Evolutionary conservation across 208 protist genomes (phyloP), one percentile per base, ranked within the genome.

Genomic region (Trypanosoma mega): DNA sequence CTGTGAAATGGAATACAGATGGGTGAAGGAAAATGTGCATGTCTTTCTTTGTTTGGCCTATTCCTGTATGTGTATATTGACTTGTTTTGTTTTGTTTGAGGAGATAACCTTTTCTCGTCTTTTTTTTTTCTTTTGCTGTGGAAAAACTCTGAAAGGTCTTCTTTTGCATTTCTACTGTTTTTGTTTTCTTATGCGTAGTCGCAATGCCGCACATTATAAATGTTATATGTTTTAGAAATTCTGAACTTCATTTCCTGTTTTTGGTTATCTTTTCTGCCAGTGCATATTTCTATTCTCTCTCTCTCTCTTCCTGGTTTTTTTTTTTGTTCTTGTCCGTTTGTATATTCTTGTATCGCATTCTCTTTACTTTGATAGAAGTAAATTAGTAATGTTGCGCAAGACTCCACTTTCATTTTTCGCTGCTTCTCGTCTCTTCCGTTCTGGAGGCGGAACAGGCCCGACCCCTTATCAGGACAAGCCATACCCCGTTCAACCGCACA

Each of bases 401-500:
- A 82, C 87, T 49, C 67, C 78, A 48, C 52, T 90, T 60, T 76
- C 68, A 33, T 63, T 82, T 57, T 63, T 94, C 52, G 79, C 74
- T 53, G 78, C 82, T 39, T 85, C 74, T 46, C 83, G 83, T 49
- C 59, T 78, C 18, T 58, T 86, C 20, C 76, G 88, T 41, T 82
- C 68, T 52, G 82, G 79, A 34, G 66, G 61, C 20, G 70, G 64
- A 39, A 54, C 77, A 45, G 83, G 83, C 47, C 83, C 83, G 37
- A 86, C 73, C 12, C 77, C 81, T 11, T 94, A 90, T 70, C 87
- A 94, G 68, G 87, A 94, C 67, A 85, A 85, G 63, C 64, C 76
- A 34, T 94, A 91, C 76, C 83, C 87, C 27, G 74, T 91, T 29
- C 87, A 94, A 64, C 87, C 87, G 12, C 87, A 94, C 47, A 63